Evolutionary conservation across 192 early-diverging fungal genomes (phyloP).

Genomic region (Chytriomyces sp.): DNA sequence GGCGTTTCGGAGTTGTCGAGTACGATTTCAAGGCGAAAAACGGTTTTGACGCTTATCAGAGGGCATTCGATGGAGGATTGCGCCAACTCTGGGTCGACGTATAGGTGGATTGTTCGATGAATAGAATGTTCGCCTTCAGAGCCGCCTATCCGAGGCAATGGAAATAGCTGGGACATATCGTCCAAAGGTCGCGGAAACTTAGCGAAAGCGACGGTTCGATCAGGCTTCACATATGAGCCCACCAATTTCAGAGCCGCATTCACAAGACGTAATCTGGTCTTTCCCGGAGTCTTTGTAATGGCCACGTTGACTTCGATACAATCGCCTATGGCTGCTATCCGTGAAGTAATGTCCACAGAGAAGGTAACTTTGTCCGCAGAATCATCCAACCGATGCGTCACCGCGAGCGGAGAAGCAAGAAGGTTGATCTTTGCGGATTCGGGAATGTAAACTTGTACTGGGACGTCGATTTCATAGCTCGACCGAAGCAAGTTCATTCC

Average conservation of each 20-base stretch:
- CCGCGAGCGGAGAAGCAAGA: neutral
- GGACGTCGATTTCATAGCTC: constrained; percentile 4
- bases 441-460: constrained; percentile 22
- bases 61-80: constrained; percentile 5
- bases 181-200: too few relatives aligned
- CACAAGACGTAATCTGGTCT: constrained; percentile 8
- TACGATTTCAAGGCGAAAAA: neutral
- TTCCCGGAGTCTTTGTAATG: too few relatives aligned
- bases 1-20: constrained; percentile 6
- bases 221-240: neutral
- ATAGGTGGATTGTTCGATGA: neutral
- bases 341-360: too few relatives aligned
- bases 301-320: too few relatives aligned
- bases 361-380: constrained; percentile 23
- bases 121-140: neutral
- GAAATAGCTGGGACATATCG: too few relatives aligned
- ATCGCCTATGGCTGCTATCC: too few relatives aligned
- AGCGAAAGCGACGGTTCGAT: neutral
- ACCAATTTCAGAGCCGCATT: constrained; percentile 7
- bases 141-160: too few relatives aligned
- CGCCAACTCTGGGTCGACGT: constrained; percentile 15
- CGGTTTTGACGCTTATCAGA: constrained; percentile 13
- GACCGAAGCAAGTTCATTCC: constrained; percentile 23
- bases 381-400: constrained; percentile 1
- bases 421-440: constrained; percentile 13